phyloP scores from a whole-genome alignment of 2,329 filamentous ascomycete genomes.

The Aspergillus fijiensis region DNA sequence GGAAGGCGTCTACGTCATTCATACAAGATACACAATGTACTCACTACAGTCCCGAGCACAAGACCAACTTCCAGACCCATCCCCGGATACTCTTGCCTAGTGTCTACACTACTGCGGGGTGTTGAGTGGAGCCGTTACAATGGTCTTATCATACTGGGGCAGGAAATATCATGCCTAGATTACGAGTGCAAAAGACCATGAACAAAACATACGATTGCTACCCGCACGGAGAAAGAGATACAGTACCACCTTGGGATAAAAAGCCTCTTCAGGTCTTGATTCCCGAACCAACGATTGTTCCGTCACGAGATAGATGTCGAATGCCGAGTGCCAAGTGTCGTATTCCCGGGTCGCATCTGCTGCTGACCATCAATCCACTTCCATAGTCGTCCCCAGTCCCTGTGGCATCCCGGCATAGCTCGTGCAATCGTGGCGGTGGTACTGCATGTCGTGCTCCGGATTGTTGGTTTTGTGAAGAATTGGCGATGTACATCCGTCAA shows the following conservation, averaged over 20 bases:
- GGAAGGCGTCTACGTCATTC: too few relatives aligned
- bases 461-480: neutral
- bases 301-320: neutral
- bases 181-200: neutral
- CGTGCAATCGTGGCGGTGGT: conserved; percentile 12
- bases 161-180: neutral
- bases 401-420: conserved; percentile 14
- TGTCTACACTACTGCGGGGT: neutral
- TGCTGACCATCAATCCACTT: neutral
- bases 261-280: neutral
- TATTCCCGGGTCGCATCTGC: neutral
- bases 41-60: neutral
- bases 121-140: neutral
- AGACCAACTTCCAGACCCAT: neutral
- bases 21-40: neutral
- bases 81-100: neutral
- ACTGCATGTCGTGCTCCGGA: conserved; percentile 9
- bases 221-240: conserved; percentile 1
- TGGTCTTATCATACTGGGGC: neutral
- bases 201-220: conserved; percentile 9
- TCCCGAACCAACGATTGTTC: neutral
- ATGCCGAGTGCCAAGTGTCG: neutral
- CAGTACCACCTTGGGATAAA: neutral
- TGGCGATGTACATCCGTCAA: conserved; percentile 13
- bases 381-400: conserved; percentile 15